Base-by-base conservation (phyloP, 2,329 filamentous ascomycete species). In the Thelonectria rubi region DNA sequence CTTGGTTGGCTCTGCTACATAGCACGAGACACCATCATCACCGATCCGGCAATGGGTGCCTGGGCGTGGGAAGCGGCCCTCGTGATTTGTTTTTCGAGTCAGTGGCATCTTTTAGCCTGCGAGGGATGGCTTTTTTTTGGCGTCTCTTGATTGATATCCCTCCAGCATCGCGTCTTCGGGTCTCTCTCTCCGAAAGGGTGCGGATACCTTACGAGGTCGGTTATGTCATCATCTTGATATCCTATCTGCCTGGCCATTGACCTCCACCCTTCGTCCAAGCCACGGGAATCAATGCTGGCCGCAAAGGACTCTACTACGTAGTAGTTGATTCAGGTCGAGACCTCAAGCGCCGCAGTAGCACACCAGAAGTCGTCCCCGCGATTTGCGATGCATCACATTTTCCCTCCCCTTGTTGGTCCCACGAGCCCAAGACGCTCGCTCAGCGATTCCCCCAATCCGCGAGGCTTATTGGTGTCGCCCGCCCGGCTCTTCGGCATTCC, bases 301-400 rank as follows among this genome's bases (percentile, higher is more conserved):
- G 3, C 5, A 34, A 34, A 12, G 14, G 32, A 3, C 32, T 34
- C 32, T 7, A 24, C 24, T 24, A 24, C 4, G 4, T 24, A 11
- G 11, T 39, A 20, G 39, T 53, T 55, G 24, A 30, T 47, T 42
- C 34, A 20, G 34, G 32, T 34, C 43, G 18, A 24, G 42, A 12
- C 40, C 32, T 56, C 6, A 34, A 34, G 10, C 17, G 17, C 49
- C 18, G 12, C 24, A 52, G 47, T 51, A 40, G 47, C 52, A 57
- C 47, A 40, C 40, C 6, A 34, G 47, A 61, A 11, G 21, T 46
- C 47, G 14, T 32, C 52, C 21, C 58, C 52, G 34, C 47, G 52
- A 61, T 57, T 42, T 57, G 34, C 42, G 58, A 61, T 57, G 30
- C 42, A 15, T 61, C 58, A 61, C 21, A 45, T 54, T 60, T 32